A percentile compares a stretch with the other conserved stretches of the same genome.
phyloP scores from a whole-genome alignment of 306 rosid genomes.

The Elaeagnus macrophylla region DNA sequence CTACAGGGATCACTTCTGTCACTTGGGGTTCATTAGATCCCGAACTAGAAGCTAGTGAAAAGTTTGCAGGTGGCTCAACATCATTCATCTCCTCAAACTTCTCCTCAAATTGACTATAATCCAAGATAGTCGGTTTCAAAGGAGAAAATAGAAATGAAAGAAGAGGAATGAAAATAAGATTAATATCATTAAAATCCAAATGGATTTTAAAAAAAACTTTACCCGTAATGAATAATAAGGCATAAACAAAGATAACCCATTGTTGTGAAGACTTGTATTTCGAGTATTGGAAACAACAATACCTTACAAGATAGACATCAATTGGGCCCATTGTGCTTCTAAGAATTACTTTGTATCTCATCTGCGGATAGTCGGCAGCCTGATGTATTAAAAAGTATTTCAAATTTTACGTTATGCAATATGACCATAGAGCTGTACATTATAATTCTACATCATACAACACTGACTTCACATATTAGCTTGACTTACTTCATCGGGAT shows the following conservation, averaged over 20 bases:
- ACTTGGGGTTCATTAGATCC: slow-evolving; percentile 57
- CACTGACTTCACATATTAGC: slow-evolving; percentile 20
- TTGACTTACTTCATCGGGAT: slow-evolving; percentile 89
- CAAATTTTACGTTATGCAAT: slow-evolving; percentile 2
- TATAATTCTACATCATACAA: slow-evolving; percentile 1
- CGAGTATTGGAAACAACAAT: slow-evolving; percentile 19
- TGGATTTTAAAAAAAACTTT: slow-evolving; percentile 1
- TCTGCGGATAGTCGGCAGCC: slow-evolving; percentile 86
- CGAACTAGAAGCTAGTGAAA: slow-evolving; percentile 75
- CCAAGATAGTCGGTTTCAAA: slow-evolving; percentile 1
- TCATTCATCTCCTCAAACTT: slow-evolving; percentile 79
- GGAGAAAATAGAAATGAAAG: too few relatives aligned
- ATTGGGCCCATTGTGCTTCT: slow-evolving; percentile 99
- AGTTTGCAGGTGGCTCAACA: slow-evolving; percentile 45
- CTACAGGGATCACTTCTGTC: slow-evolving; percentile 43
- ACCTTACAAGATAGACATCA: slow-evolving; percentile 98
- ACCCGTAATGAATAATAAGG: background rate
- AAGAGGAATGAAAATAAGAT: too few relatives aligned
- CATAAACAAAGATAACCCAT: background rate
- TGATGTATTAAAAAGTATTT: slow-evolving; percentile 36
- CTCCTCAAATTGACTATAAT: slow-evolving; percentile 87
- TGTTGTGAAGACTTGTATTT: background rate
- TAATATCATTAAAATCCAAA: background rate
- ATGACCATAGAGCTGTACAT: too few relatives aligned
- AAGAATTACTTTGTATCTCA: slow-evolving; percentile 86